These are phyloP conservation scores for Conidiobolus incongruus DNA, from an alignment of 371 early-diverging fungal species.

Conservation along the genomic window DNA sequence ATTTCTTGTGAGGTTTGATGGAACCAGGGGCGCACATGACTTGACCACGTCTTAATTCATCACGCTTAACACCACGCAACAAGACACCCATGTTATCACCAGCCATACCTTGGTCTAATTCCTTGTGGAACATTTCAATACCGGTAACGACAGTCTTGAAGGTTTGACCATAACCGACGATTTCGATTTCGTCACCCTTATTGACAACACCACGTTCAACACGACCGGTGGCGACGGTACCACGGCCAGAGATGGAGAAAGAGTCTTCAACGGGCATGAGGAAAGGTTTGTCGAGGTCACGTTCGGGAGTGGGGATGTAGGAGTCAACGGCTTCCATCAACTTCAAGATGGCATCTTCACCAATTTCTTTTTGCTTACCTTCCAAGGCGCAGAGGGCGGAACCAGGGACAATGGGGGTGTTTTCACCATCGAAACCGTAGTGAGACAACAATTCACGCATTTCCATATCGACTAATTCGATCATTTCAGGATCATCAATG, in stretches of 20 bases:
- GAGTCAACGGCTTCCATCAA: conserved; percentile 88
- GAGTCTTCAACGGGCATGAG: conserved; percentile 95
- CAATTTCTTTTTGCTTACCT: conserved; percentile 77
- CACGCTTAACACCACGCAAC: conserved; percentile 92
- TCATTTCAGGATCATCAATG: conserved; percentile 88
- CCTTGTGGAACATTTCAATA: conserved; percentile 98
- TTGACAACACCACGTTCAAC: conserved; percentile 88
- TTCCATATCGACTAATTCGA: conserved; percentile 97
- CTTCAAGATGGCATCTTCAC: conserved; percentile 61
- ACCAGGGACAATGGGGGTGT: conserved; percentile 83
- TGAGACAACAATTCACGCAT: conserved; percentile 86
- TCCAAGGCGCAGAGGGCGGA: conserved; percentile 93
- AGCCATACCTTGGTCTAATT: conserved; percentile 90
- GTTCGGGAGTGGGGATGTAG: conserved; percentile 78
- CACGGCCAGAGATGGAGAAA: conserved; percentile 96
- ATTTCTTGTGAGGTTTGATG: conserved; percentile 80
- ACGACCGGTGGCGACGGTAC: conserved; percentile 95
- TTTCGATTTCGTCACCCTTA: conserved; percentile 90
- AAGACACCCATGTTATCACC: conserved; percentile 97
- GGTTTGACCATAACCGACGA: conserved; percentile 79
- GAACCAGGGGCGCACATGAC: conserved; percentile 82
- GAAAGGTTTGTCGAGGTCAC: conserved; percentile 96
- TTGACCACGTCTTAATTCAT: conserved; percentile 85
- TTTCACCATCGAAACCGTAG: conserved; percentile 88
- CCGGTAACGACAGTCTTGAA: conserved; percentile 85